A percentile compares a stretch with the other conserved stretches of the same genome.
Evolutionary conservation across 257 asterid genomes (phyloP).

Genomic region (Paulownia fortunei): DNA sequence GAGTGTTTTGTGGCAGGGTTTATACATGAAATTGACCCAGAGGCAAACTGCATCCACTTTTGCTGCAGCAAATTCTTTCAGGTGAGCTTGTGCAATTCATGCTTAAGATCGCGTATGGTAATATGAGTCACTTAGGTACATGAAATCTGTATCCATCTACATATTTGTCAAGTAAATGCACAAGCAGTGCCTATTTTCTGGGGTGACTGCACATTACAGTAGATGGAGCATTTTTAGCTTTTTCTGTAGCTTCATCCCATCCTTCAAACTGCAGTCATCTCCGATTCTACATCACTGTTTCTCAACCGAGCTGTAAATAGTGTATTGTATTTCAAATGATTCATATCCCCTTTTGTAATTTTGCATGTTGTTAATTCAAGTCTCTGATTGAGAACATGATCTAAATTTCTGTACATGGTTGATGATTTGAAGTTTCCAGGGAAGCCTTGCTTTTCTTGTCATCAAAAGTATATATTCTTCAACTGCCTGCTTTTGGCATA

Average conservation of each 20-base stretch:
- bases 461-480: too few species aligned
- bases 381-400: too few species aligned
- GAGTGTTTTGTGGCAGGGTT: conserved; percentile 71
- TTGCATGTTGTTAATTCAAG: too few species aligned
- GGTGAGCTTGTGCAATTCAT: too few species aligned
- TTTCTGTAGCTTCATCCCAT: background rate
- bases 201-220: background rate
- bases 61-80: conserved; percentile 42
- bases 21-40: conserved; percentile 82
- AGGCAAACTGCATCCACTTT: conserved; percentile 52
- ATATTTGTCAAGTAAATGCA: background rate
- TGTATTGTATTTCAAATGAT: background rate
- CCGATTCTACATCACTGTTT: background rate
- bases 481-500: too few species aligned
- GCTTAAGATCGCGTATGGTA: conserved; percentile 11
- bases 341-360: too few species aligned
- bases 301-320: background rate
- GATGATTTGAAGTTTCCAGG: too few species aligned
- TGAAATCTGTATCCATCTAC: background rate
- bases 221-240: too few species aligned
- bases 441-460: too few species aligned
- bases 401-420: too few species aligned
- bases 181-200: background rate
- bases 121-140: background rate
- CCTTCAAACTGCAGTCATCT: background rate